Evolutionary conservation across 768 basidiomycete species (phyloP).

Genomic region (Gloeopeniophorella convolvens): DNA sequence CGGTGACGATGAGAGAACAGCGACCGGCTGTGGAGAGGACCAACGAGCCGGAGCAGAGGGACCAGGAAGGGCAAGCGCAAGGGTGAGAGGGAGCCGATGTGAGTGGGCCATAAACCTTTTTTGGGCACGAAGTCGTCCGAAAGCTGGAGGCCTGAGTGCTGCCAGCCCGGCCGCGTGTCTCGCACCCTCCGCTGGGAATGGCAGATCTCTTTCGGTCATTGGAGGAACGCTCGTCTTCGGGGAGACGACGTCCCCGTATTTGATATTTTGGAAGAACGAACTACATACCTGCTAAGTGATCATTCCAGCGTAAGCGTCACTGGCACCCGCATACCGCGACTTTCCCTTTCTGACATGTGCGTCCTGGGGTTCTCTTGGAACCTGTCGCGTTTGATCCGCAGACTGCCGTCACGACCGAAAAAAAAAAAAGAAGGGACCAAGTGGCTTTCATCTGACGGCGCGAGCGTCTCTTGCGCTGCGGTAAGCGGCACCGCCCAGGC

Average conservation of each 20-base stretch:
- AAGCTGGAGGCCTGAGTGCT: slow-evolving; percentile 5
- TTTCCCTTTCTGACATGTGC: slow-evolving; percentile 1
- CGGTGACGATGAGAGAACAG: slow-evolving; percentile 9
- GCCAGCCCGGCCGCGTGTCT: slow-evolving; percentile 1
- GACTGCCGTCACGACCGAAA: slow-evolving; percentile 3
- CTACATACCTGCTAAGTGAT: too few relatives aligned
- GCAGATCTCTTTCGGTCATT: slow-evolving; percentile 11
- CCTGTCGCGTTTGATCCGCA: neutral
- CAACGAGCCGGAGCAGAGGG: slow-evolving; percentile 10
- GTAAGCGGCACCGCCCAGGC: slow-evolving; percentile 4
- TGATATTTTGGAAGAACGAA: slow-evolving; percentile 7
- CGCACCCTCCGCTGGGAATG: slow-evolving; percentile 3
- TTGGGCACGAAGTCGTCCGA: slow-evolving; percentile 14
- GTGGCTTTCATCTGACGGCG: slow-evolving; percentile 8
- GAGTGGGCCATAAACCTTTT: slow-evolving; percentile 10
- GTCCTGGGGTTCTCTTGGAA: too few relatives aligned
- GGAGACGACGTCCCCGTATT: slow-evolving; percentile 7
- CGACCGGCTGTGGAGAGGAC: slow-evolving; percentile 12
- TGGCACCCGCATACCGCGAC: too few relatives aligned
- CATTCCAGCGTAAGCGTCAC: neutral
- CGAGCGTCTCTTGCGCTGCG: neutral
- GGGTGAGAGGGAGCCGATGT: slow-evolving; percentile 11
- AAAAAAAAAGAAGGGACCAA: slow-evolving; percentile 12
- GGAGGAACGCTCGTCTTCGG: neutral
- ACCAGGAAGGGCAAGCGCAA: slow-evolving; percentile 3